Conservation (phyloP, 208 protist species). For the Trypanosoma scelopori region DNA sequence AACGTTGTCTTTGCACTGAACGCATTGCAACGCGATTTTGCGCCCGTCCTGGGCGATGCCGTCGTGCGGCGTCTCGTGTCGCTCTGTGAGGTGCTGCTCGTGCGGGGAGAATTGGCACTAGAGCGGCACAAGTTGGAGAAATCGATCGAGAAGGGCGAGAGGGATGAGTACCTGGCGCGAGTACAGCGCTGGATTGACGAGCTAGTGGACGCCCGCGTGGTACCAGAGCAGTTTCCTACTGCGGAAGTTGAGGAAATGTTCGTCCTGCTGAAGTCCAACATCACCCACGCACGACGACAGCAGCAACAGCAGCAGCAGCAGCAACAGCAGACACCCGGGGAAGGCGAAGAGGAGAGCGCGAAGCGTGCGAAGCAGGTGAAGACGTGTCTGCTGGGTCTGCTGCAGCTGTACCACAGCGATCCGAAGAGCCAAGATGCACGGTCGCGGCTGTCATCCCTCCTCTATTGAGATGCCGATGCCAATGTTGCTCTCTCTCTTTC, state of each 20-base stretch:
- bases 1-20: slow-evolving; percentile 66
- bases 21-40: slow-evolving; percentile 65
- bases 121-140: background rate
- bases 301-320: background rate
- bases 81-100: slow-evolving; percentile 63
- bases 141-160: background rate
- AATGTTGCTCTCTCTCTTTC: slow-evolving; percentile 1
- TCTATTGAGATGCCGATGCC: slow-evolving; percentile 43
- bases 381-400: slow-evolving; percentile 55
- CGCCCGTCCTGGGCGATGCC: slow-evolving; percentile 49
- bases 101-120: slow-evolving; percentile 51
- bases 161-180: background rate
- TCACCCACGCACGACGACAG: slow-evolving; percentile 2
- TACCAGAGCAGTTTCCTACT: slow-evolving; percentile 22
- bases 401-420: slow-evolving; percentile 67
- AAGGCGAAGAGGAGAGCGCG: background rate
- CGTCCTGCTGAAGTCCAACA: slow-evolving; percentile 1
- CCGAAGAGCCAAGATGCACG: slow-evolving; percentile 64
- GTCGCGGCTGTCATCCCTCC: slow-evolving; percentile 61
- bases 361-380: slow-evolving; percentile 36
- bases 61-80: slow-evolving; percentile 55
- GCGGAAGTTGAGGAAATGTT: slow-evolving; percentile 31
- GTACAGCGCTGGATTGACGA: slow-evolving; percentile 27
- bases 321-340: background rate
- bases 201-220: slow-evolving; percentile 26